Evolutionary conservation across 495 filamentous ascomycete genomes (phyloP).

Genomic region (Apodospora peruviana): DNA sequence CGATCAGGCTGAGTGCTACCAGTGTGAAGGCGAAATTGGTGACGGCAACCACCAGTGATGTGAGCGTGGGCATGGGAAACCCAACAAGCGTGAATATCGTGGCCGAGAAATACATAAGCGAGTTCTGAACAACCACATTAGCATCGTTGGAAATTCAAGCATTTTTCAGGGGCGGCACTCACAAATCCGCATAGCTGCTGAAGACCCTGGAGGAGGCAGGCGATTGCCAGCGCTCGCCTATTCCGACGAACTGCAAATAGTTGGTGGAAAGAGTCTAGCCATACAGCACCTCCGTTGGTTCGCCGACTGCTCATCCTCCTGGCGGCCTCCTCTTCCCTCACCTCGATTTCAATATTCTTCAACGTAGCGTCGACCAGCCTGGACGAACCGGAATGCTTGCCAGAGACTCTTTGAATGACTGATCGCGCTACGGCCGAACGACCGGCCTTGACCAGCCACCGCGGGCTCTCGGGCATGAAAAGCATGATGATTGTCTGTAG

Average conservation of each 20-base stretch:
- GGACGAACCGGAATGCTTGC: constrained; percentile 37
- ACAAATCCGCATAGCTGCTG: constrained; percentile 89
- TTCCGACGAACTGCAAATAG: constrained; percentile 59
- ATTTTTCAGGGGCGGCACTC: constrained; percentile 22
- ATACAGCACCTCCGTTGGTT: constrained; percentile 15
- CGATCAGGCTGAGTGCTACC: constrained; percentile 70
- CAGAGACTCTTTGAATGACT: constrained; percentile 62
- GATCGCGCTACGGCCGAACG: constrained; percentile 50
- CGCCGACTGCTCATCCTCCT: constrained; percentile 25
- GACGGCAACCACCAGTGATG: constrained; percentile 70
- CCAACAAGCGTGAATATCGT: constrained; percentile 80
- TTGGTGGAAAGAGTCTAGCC: constrained; percentile 46
- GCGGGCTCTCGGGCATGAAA: constrained; percentile 76
- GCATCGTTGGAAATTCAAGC: not conserved
- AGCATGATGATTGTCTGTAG: constrained; percentile 61
- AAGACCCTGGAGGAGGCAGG: constrained; percentile 78
- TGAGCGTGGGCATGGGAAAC: constrained; percentile 75
- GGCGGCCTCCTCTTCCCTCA: constrained; percentile 57
- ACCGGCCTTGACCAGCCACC: constrained; percentile 74
- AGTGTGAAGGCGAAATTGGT: constrained; percentile 83
- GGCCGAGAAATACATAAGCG: constrained; percentile 92
- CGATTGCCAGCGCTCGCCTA: constrained; percentile 72
- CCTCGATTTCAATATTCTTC: constrained; percentile 62
- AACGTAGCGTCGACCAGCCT: constrained; percentile 51
- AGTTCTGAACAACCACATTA: constrained; percentile 49